phyloP scores from a whole-genome alignment of 2,329 filamentous ascomycete species.

The Xylariaceae sp. region DNA sequence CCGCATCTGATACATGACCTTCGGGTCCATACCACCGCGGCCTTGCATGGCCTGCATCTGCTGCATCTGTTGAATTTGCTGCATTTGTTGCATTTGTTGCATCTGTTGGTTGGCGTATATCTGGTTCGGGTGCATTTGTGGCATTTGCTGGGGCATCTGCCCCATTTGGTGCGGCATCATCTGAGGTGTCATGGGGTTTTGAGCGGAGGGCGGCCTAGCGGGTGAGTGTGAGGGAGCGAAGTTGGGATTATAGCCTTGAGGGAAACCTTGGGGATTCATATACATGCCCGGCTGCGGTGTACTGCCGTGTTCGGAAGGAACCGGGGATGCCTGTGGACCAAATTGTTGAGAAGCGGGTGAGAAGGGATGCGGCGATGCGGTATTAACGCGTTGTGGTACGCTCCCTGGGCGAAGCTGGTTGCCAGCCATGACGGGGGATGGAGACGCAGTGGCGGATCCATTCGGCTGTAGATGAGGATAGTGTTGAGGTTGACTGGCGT shows the following conservation, averaged over 20 bases:
- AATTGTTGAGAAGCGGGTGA: conserved; percentile 79
- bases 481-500: conserved; percentile 68
- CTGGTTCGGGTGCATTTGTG: conserved; percentile 47
- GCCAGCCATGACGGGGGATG: conserved; percentile 84
- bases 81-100: conserved; percentile 56
- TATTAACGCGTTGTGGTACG: conserved; percentile 82
- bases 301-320: conserved; percentile 75
- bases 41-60: conserved; percentile 46
- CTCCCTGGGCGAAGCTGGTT: conserved; percentile 76
- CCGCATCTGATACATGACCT: conserved; percentile 82
- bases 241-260: conserved; percentile 63
- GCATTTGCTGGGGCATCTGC: conserved; percentile 42
- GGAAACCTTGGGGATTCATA: conserved; percentile 64
- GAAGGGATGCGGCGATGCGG: conserved; percentile 90
- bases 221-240: conserved; percentile 65
- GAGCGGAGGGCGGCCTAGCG: conserved; percentile 60
- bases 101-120: conserved; percentile 50
- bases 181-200: conserved; percentile 59
- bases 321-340: conserved; percentile 74
- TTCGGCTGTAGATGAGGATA: conserved; percentile 86
- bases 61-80: conserved; percentile 54
- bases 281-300: conserved; percentile 79
- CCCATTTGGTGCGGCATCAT: conserved; percentile 62
- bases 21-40: conserved; percentile 70
- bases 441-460: conserved; percentile 82